Percentiles rank a stretch among this genome's conserved stretches.
Evolutionary conservation across 805 yeast genomes (phyloP).

Genomic region (Kregervanrija delftensis): DNA sequence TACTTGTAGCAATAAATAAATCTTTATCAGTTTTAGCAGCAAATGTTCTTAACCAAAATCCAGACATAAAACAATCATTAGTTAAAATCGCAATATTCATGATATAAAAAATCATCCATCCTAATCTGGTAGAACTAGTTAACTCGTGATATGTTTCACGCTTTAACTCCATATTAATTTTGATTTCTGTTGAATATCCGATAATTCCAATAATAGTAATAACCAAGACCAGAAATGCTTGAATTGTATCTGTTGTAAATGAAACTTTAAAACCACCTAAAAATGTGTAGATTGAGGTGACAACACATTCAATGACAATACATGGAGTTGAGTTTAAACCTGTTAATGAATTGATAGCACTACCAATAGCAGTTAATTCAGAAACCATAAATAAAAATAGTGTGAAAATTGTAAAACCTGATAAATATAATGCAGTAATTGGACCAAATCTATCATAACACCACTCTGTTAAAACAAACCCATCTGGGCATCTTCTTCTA

Average conservation of each 20-base stretch:
- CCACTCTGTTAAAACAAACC: constrained; percentile 92
- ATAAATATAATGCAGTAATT: constrained; percentile 64
- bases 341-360: constrained; percentile 71
- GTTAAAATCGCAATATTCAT: constrained; percentile 81
- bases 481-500: constrained; percentile 74
- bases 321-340: constrained; percentile 75
- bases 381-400: constrained; percentile 83
- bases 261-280: constrained; percentile 88
- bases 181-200: constrained; percentile 70
- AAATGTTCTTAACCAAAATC: constrained; percentile 92
- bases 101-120: constrained; percentile 87
- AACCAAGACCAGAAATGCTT: constrained; percentile 66
- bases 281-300: constrained; percentile 80
- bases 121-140: constrained; percentile 59
- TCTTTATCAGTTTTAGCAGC: constrained; percentile 78
- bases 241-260: constrained; percentile 80
- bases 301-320: constrained; percentile 77
- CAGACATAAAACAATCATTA: constrained; percentile 84
- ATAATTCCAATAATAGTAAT: constrained; percentile 64
- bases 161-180: constrained; percentile 54
- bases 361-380: constrained; percentile 74
- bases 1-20: constrained; percentile 62
- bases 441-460: constrained; percentile 76
- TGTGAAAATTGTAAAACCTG: constrained; percentile 78
- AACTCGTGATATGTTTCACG: constrained; percentile 58